phyloP scores from a whole-genome alignment of 495 filamentous ascomycete genomes.

The Neurospora sp. region DNA sequence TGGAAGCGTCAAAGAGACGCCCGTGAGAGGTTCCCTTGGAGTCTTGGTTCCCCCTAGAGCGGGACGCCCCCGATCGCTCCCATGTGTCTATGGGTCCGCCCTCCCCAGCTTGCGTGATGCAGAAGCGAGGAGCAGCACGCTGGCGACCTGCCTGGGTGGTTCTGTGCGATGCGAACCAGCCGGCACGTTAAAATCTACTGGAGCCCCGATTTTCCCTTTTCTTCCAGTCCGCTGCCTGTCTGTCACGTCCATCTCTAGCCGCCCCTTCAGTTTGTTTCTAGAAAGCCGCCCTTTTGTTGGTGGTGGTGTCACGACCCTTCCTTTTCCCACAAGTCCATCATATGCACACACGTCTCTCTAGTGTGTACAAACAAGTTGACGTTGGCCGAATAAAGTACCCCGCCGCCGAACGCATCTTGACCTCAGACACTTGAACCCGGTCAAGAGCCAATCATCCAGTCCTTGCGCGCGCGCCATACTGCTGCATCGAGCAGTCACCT shows the following conservation, averaged over 20 bases:
- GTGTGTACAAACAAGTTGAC: background rate
- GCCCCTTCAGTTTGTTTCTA: conserved; percentile 1
- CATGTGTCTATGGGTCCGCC: conserved; percentile 2
- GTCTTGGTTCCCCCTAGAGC: conserved; percentile 2
- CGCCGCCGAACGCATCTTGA: background rate
- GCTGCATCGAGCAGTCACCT: background rate
- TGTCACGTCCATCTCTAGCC: conserved; percentile 5
- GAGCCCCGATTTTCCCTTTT: conserved; percentile 13
- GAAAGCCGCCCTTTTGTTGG: background rate
- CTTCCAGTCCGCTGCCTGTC: background rate
- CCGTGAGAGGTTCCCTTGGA: conserved; percentile 4
- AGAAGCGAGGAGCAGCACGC: conserved; percentile 1
- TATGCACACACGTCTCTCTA: background rate
- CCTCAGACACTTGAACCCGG: background rate
- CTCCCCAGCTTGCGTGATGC: conserved; percentile 14
- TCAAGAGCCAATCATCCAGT: background rate
- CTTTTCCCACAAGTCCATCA: background rate
- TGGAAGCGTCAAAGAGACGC: background rate
- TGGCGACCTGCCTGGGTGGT: conserved; percentile 4
- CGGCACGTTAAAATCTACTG: conserved; percentile 9
- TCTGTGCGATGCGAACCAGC: conserved; percentile 4
- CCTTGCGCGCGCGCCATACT: background rate
- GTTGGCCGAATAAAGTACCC: background rate
- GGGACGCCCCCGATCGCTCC: background rate
- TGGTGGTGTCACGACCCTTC: conserved; percentile 1